Evolutionary conservation across 352 stramenopile genomes (phyloP).

Genomic region (Globisporangium ultimum): DNA sequence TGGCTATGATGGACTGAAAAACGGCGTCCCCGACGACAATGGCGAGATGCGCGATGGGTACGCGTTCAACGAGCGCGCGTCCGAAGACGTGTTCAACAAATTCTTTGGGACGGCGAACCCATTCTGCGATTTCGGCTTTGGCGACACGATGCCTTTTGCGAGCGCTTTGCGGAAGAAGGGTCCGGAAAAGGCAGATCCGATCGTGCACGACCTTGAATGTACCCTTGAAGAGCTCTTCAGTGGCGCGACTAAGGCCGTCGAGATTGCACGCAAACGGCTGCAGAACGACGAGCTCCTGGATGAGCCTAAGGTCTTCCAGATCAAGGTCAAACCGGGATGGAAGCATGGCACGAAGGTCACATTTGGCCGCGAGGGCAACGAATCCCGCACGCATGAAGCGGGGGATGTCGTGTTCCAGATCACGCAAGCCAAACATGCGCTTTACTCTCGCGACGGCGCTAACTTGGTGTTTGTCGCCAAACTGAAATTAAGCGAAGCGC

Average conservation of each 20-base stretch:
- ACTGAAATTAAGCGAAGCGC: conserved; percentile 94
- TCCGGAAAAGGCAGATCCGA: conserved; percentile 67
- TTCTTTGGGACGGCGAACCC: conserved; percentile 93
- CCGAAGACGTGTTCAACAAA: conserved; percentile 89
- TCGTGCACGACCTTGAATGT: conserved; percentile 70
- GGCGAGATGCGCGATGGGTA: conserved; percentile 80
- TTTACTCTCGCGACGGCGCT: conserved; percentile 90
- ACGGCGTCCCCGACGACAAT: conserved; percentile 81
- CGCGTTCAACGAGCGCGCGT: conserved; percentile 88
- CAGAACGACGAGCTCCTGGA: conserved; percentile 73
- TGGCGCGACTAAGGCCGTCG: conserved; percentile 84
- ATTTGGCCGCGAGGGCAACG: conserved; percentile 91
- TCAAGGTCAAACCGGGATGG: conserved; percentile 93
- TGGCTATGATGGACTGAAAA: conserved; percentile 92
- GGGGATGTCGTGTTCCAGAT: conserved; percentile 95
- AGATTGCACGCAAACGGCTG: conserved; percentile 78
- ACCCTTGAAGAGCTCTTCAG: conserved; percentile 92
- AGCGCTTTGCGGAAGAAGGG: conserved; percentile 75
- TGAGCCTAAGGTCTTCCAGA: conserved; percentile 80
- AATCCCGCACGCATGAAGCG: conserved; percentile 90
- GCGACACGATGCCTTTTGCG: conserved; percentile 80
- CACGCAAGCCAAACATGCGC: conserved; percentile 70
- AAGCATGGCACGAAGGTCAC: conserved; percentile 94
- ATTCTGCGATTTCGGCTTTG: conserved; percentile 90
- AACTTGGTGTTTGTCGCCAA: conserved; percentile 92